phyloP scores from a whole-genome alignment of 2,329 filamentous ascomycete genomes.

The Coccinonectria pachysandricola region DNA sequence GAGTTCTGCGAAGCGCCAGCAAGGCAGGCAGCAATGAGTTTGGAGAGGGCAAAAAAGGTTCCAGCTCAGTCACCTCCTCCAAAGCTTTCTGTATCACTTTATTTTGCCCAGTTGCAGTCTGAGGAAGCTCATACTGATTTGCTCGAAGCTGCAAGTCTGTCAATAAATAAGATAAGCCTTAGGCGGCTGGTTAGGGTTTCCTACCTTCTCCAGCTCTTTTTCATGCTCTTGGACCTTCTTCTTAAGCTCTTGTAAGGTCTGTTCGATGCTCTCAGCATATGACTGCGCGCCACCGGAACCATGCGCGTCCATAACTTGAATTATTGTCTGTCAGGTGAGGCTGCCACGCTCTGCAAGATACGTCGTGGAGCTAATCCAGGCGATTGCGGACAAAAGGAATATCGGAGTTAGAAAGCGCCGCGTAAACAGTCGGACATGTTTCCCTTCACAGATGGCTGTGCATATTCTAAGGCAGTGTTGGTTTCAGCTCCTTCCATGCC shows the following conservation, averaged over 20 bases:
- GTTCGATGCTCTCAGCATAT: constrained; percentile 45
- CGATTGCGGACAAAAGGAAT: too few relatives aligned
- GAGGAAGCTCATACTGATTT: constrained; percentile 12
- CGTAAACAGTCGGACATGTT: too few relatives aligned
- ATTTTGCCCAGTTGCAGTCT: constrained; percentile 22
- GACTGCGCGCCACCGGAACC: constrained; percentile 17
- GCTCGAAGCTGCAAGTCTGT: constrained; percentile 18
- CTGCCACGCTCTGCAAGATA: too few relatives aligned
- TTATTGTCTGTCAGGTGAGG: constrained; percentile 18
- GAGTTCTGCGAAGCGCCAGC: constrained; percentile 58
- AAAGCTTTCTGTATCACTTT: constrained; percentile 54
- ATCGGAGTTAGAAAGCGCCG: too few relatives aligned
- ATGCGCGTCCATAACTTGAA: constrained; percentile 12
- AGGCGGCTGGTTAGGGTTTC: not conserved
- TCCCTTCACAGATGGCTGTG: too few relatives aligned
- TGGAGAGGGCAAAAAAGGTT: constrained; percentile 55
- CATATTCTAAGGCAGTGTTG: too few relatives aligned
- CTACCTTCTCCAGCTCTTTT: constrained; percentile 36
- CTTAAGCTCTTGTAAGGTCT: constrained; percentile 58
- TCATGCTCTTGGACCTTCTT: constrained; percentile 44
- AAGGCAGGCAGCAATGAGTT: constrained; percentile 62
- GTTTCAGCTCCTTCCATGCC: too few relatives aligned
- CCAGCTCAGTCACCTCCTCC: constrained; percentile 46
- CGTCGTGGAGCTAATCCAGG: too few relatives aligned
- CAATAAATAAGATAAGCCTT: not conserved